Conservation (phyloP, 495 filamentous ascomycete species). For the Penicillium pulvis region DNA sequence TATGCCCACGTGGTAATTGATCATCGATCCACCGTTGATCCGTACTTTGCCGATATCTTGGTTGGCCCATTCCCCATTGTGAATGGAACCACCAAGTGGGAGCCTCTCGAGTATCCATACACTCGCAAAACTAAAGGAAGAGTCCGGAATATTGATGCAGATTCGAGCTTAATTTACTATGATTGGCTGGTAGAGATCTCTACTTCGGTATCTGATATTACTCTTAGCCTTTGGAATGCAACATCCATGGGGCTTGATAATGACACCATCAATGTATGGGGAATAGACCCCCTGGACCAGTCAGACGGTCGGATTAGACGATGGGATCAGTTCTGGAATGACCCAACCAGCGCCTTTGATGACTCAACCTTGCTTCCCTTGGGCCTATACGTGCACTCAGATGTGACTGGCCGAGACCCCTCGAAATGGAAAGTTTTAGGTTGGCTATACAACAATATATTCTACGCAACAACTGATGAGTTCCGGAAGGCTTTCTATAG, state of each 20-base stretch:
- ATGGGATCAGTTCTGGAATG: not conserved
- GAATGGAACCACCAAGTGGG: constrained; percentile 1
- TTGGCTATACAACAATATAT: not conserved
- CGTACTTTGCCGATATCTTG: not conserved
- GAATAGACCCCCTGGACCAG: not conserved
- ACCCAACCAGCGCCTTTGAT: not conserved
- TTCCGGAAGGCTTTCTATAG: not conserved
- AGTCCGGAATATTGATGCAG: not conserved
- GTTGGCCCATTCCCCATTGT: not conserved
- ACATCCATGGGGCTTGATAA: not conserved
- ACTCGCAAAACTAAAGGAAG: not conserved
- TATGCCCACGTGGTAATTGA: not conserved
- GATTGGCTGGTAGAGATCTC: not conserved
- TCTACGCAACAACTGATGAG: not conserved
- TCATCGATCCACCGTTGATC: not conserved
- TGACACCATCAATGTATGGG: not conserved
- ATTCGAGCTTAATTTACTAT: not conserved
- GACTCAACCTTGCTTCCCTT: not conserved
- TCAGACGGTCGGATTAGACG: not conserved
- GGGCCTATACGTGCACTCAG: not conserved
- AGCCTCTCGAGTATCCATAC: constrained; percentile 1
- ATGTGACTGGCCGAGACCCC: not conserved
- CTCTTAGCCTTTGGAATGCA: not conserved
- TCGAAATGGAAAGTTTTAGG: constrained; percentile 1
- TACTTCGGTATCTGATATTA: not conserved